These are phyloP conservation scores for Acephala macrosclerotiorum DNA, from an alignment of 2,329 filamentous ascomycete species.

Conservation along the genomic window DNA sequence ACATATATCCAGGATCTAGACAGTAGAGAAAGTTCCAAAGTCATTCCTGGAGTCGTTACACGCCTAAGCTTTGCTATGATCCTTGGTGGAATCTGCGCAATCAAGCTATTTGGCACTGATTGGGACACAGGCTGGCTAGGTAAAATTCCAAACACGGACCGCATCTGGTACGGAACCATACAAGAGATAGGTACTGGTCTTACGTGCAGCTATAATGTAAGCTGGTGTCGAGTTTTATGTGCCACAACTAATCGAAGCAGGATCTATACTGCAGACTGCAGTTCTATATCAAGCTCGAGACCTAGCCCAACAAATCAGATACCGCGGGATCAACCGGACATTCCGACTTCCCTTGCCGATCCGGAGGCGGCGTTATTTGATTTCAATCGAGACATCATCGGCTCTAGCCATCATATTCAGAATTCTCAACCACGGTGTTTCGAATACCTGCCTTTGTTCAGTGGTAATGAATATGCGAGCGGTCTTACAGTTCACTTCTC, in stretches of 20 bases:
- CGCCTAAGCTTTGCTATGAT: slow-evolving; percentile 16
- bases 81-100: slow-evolving; percentile 26
- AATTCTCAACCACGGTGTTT: slow-evolving; percentile 25
- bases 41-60: slow-evolving; percentile 13
- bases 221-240: slow-evolving; percentile 10
- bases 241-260: slow-evolving; percentile 19
- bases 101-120: slow-evolving; percentile 22
- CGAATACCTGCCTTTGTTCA: slow-evolving; percentile 24
- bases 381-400: background rate
- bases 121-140: slow-evolving; percentile 28
- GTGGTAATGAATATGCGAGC: slow-evolving; percentile 17
- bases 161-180: slow-evolving; percentile 25
- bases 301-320: slow-evolving; percentile 12
- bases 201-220: slow-evolving; percentile 24
- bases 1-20: slow-evolving; percentile 21
- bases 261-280: slow-evolving; percentile 26
- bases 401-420: background rate
- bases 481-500: slow-evolving; percentile 23
- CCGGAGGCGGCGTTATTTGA: slow-evolving; percentile 19
- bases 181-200: slow-evolving; percentile 12
- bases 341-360: slow-evolving; percentile 24
- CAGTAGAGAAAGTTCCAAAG: background rate
- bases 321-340: slow-evolving; percentile 23
- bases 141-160: slow-evolving; percentile 15
- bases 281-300: slow-evolving; percentile 14